phyloP scores from a whole-genome alignment of 768 basidiomycete species.

The Rhizopogon rudus region DNA sequence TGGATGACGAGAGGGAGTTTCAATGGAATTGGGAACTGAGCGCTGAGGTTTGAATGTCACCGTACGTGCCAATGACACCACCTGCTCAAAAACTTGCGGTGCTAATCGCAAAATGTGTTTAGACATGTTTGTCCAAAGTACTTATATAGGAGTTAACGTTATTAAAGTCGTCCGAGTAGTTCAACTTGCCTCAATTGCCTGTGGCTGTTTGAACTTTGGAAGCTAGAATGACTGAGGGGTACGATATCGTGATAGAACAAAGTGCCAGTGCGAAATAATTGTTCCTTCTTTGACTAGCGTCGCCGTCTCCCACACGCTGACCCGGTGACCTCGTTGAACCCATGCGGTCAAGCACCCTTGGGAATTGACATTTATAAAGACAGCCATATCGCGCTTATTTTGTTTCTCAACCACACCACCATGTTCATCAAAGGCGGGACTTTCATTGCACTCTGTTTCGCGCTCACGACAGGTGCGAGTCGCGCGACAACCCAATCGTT shows the following conservation, averaged over 20 bases:
- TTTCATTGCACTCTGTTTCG: background rate
- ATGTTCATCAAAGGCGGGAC: background rate
- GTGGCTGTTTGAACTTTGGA: background rate
- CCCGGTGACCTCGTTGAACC: background rate
- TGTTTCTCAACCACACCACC: background rate
- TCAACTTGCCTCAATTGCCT: too few relatives aligned
- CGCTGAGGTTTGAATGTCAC: background rate
- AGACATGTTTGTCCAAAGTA: background rate
- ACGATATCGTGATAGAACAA: background rate
- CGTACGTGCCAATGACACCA: background rate
- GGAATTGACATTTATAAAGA: background rate
- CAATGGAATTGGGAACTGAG: too few relatives aligned
- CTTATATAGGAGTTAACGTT: too few relatives aligned
- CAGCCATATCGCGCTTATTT: background rate
- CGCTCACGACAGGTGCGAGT: constrained; percentile 2
- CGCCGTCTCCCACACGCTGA: background rate
- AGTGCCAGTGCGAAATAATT: background rate
- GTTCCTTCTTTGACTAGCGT: too few relatives aligned
- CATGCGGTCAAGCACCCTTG: background rate
- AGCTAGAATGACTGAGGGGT: too few relatives aligned
- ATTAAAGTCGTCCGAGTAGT: too few relatives aligned
- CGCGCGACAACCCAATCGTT: constrained; percentile 17
- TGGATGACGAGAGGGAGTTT: background rate
- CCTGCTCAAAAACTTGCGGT: background rate
- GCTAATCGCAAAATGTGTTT: background rate